Evolutionary conservation across 192 early-diverging fungal genomes (phyloP).

Genomic region (Powellomyces hirtus): DNA sequence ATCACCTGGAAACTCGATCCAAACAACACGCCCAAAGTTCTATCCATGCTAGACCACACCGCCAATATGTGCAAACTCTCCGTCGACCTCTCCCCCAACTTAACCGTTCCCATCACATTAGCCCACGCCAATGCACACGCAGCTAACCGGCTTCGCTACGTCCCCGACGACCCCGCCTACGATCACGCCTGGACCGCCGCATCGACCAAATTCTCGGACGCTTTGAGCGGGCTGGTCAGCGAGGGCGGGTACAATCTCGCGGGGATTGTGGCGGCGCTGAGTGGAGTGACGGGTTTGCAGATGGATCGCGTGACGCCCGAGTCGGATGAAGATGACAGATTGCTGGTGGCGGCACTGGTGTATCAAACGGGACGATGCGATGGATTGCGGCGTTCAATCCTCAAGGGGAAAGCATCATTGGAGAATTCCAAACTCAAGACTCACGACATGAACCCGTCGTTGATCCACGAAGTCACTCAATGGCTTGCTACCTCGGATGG

Average conservation of each 20-base stretch:
- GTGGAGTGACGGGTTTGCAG: not conserved
- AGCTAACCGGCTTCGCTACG: not conserved
- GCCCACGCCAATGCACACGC: not conserved
- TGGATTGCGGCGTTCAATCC: not conserved
- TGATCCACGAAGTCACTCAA: not conserved
- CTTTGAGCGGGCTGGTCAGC: not conserved
- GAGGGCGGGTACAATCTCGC: not conserved
- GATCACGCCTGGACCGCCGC: not conserved
- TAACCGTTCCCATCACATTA: not conserved
- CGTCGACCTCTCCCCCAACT: not conserved
- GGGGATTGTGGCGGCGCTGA: not conserved
- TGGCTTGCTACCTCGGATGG: not conserved
- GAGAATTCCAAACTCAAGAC: conserved; percentile 11
- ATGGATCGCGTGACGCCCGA: not conserved
- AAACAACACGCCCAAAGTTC: not conserved
- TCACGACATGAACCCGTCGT: not conserved
- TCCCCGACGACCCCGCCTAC: not conserved
- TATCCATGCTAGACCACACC: not conserved
- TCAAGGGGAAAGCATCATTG: not conserved
- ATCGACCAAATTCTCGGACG: not conserved
- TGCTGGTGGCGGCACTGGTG: not conserved
- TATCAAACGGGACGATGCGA: conserved; percentile 1
- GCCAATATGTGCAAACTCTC: not conserved
- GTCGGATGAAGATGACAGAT: not conserved
- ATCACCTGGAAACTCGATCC: not conserved